These are phyloP conservation scores for Paraconiothyrium brasiliense DNA, from an alignment of 2,329 filamentous ascomycete genomes.

Conservation along the genomic window DNA sequence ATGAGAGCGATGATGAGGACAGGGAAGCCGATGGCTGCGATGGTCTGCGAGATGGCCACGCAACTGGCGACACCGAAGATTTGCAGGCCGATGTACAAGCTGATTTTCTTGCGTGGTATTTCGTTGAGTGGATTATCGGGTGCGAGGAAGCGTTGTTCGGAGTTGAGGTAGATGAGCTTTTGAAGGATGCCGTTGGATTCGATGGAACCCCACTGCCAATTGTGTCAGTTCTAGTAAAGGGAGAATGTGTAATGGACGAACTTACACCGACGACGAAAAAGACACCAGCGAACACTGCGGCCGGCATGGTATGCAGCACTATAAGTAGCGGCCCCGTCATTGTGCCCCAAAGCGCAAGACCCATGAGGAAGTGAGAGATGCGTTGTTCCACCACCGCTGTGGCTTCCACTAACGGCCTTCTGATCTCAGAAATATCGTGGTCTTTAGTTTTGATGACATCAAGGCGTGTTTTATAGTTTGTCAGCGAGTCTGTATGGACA, in stretches of 20 bases:
- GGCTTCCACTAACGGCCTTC: slow-evolving; percentile 56
- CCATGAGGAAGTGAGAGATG: slow-evolving; percentile 64
- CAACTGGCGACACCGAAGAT: slow-evolving; percentile 58
- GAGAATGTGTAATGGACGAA: not conserved
- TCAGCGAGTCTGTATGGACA: slow-evolving; percentile 65
- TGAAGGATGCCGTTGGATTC: slow-evolving; percentile 60
- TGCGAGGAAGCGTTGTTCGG: slow-evolving; percentile 58
- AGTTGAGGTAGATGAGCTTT: slow-evolving; percentile 59
- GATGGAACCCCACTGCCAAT: slow-evolving; percentile 52
- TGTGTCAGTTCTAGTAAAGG: slow-evolving; percentile 7
- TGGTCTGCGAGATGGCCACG: slow-evolving; percentile 66
- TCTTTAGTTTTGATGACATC: slow-evolving; percentile 53
- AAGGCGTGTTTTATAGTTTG: slow-evolving; percentile 45
- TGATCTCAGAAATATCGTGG: slow-evolving; percentile 52
- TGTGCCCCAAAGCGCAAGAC: slow-evolving; percentile 61
- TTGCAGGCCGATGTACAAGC: slow-evolving; percentile 61
- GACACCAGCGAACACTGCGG: slow-evolving; percentile 62
- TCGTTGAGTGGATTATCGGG: slow-evolving; percentile 56
- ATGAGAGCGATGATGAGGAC: slow-evolving; percentile 65
- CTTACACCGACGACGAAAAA: slow-evolving; percentile 65
- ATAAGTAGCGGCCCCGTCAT: slow-evolving; percentile 63
- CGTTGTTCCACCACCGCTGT: slow-evolving; percentile 63
- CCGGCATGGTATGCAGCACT: slow-evolving; percentile 62
- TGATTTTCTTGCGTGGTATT: slow-evolving; percentile 56
- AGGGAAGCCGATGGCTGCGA: slow-evolving; percentile 66